A percentile compares a stretch with the other conserved stretches of the same genome.
Evolutionary conservation across 2,329 filamentous ascomycete genomes (phyloP).

Genomic region (Penicillium hordei): DNA sequence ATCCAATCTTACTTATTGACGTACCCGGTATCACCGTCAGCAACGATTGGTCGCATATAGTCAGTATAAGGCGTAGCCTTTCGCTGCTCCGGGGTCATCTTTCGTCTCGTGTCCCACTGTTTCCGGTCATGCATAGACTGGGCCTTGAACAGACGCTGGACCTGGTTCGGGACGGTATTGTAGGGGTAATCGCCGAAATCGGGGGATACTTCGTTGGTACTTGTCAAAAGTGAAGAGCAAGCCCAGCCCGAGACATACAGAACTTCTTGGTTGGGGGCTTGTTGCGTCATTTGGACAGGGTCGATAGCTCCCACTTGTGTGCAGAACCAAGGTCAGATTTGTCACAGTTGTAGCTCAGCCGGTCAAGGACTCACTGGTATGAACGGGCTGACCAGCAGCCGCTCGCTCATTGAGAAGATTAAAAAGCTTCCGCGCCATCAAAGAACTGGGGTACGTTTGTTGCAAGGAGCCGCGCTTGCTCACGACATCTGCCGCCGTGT

Average conservation of each 20-base stretch:
- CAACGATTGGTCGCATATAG: slow-evolving; percentile 91
- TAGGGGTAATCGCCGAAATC: slow-evolving; percentile 99
- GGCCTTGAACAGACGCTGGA: slow-evolving; percentile 92
- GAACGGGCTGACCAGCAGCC: slow-evolving; percentile 79
- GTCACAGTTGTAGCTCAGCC: not conserved
- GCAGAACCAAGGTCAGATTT: slow-evolving; percentile 13
- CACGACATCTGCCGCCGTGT: slow-evolving; percentile 85
- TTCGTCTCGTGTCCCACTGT: slow-evolving; percentile 82
- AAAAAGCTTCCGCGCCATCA: slow-evolving; percentile 95
- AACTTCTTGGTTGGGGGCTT: slow-evolving; percentile 92
- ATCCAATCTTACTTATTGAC: slow-evolving; percentile 7
- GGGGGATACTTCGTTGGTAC: slow-evolving; percentile 94
- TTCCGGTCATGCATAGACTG: slow-evolving; percentile 96
- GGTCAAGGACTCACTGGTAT: slow-evolving; percentile 67
- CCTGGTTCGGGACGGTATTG: slow-evolving; percentile 97
- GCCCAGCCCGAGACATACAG: slow-evolving; percentile 97
- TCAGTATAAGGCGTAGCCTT: slow-evolving; percentile 78
- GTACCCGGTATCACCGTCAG: slow-evolving; percentile 86
- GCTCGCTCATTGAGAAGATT: slow-evolving; percentile 77
- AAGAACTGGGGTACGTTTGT: slow-evolving; percentile 84
- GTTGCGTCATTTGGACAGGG: slow-evolving; percentile 99
- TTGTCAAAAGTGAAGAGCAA: slow-evolving; percentile 87
- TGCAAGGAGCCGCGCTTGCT: slow-evolving; percentile 87
- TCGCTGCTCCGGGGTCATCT: slow-evolving; percentile 71
- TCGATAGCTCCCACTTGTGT: slow-evolving; percentile 91